phyloP scores from a whole-genome alignment of 1,139 yeast genomes.

The Kodamaea ohmeri region DNA sequence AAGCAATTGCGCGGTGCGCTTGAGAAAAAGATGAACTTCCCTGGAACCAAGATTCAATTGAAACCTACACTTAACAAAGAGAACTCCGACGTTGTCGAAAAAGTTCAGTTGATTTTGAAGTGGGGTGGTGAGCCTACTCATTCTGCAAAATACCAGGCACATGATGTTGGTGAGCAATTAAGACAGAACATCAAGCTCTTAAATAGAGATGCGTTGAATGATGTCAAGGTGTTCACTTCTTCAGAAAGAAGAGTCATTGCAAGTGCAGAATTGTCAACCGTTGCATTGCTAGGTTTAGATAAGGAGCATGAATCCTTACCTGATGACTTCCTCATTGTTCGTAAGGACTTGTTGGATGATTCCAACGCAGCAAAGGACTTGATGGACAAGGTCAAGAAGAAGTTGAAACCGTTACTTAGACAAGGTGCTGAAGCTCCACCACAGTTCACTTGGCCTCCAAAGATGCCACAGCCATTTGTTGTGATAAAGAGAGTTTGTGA shows the following conservation, averaged over 20 bases:
- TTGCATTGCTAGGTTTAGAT: conserved; percentile 73
- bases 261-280: conserved; percentile 85
- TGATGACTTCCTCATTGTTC: conserved; percentile 73
- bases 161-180: conserved; percentile 92
- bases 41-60: conserved; percentile 95
- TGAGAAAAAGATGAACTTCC: conserved; percentile 83
- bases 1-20: conserved; percentile 76
- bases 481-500: conserved; percentile 94
- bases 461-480: conserved; percentile 94
- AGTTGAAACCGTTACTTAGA: conserved; percentile 87
- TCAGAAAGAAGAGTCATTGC: conserved; percentile 94
- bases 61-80: conserved; percentile 77
- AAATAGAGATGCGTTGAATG: conserved; percentile 78
- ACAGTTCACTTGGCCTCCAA: conserved; percentile 98
- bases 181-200: conserved; percentile 87
- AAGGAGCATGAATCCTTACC: conserved; percentile 55
- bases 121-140: conserved; percentile 99
- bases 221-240: conserved; percentile 84
- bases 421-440: conserved; percentile 99
- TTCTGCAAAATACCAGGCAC: conserved; percentile 91
- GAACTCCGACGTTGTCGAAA: conserved; percentile 69
- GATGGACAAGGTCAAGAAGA: conserved; percentile 97
- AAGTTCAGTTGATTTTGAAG: conserved; percentile 90
- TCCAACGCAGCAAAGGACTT: conserved; percentile 97
- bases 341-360: conserved; percentile 92